A percentile compares a stretch with the other conserved stretches of the same genome.
phyloP scores from a whole-genome alignment of 257 asterid species.

The Petunia secreta region DNA sequence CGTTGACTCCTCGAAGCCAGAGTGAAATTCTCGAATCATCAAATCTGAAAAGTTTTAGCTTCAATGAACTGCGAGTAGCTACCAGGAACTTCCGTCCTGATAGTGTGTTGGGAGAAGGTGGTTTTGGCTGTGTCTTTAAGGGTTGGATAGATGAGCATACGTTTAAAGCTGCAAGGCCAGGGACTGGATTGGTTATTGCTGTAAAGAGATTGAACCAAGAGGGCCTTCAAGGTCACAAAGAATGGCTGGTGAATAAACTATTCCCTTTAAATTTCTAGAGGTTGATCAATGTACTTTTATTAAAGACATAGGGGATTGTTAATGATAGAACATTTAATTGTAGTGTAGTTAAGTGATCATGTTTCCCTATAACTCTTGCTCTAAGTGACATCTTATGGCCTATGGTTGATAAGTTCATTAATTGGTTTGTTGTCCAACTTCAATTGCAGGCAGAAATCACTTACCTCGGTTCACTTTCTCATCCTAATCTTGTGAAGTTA shows the following conservation, averaged over 20 bases:
- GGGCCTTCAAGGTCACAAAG: constrained; percentile 85
- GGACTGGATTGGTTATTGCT: constrained; percentile 67
- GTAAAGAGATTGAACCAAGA: constrained; percentile 82
- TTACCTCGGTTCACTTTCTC: constrained; percentile 43
- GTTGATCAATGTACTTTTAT: neutral
- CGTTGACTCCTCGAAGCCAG: constrained; percentile 61
- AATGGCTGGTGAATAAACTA: constrained; percentile 71
- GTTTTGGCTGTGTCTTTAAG: constrained; percentile 78
- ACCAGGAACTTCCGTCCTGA: constrained; percentile 84
- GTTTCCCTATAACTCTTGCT: neutral
- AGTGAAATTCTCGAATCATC: constrained; percentile 64
- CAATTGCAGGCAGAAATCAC: constrained; percentile 46
- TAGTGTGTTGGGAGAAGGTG: constrained; percentile 83
- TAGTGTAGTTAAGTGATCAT: constrained; percentile 6
- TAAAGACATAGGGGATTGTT: neutral
- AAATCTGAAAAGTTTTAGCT: constrained; percentile 58
- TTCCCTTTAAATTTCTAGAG: neutral
- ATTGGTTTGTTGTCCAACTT: constrained; percentile 11
- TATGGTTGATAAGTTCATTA: neutral
- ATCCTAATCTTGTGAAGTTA: constrained; percentile 53
- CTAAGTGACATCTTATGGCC: too few species aligned
- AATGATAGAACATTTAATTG: neutral
- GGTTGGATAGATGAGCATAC: constrained; percentile 85
- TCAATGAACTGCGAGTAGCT: constrained; percentile 65
- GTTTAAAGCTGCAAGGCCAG: constrained; percentile 60